A percentile compares a stretch with the other conserved stretches of the same genome.
Evolutionary conservation across 306 rosid genomes (phyloP).

Genomic region (Vicia villosa): DNA sequence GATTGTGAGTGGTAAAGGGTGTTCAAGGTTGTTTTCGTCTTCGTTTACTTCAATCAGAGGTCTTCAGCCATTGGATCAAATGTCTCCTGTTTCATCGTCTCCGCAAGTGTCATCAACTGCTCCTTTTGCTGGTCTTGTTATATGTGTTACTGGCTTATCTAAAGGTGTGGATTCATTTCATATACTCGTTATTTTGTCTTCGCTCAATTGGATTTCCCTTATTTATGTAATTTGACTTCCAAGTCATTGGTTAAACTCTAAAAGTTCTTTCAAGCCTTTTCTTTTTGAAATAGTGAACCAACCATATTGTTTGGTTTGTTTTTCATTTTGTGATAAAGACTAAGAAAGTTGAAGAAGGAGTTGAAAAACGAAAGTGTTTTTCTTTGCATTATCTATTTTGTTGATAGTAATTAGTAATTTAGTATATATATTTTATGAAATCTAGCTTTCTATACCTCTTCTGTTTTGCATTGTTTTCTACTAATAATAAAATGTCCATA

Average conservation of each 20-base stretch:
- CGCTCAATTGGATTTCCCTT: background rate
- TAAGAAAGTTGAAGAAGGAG: too few species aligned
- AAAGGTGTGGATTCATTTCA: slow-evolving; percentile 61
- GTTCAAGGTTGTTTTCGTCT: slow-evolving; percentile 76
- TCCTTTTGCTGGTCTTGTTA: slow-evolving; percentile 81
- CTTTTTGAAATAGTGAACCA: too few species aligned
- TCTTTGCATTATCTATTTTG: too few species aligned
- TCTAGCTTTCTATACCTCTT: too few species aligned
- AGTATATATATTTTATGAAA: too few species aligned
- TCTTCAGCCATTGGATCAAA: slow-evolving; percentile 55
- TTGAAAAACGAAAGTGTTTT: too few species aligned
- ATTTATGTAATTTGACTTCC: background rate
- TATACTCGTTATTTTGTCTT: background rate
- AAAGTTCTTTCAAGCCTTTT: background rate
- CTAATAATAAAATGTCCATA: background rate
- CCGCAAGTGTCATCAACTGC: slow-evolving; percentile 50
- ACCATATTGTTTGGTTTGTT: too few species aligned
- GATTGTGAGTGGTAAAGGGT: slow-evolving; percentile 74
- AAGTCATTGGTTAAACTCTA: slow-evolving; percentile 15
- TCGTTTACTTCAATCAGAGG: slow-evolving; percentile 60
- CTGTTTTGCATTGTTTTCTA: too few species aligned
- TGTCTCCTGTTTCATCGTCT: slow-evolving; percentile 73
- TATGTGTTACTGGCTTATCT: slow-evolving; percentile 94
- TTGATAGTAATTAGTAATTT: too few species aligned
- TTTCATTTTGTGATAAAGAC: too few species aligned